Evolutionary conservation across 495 filamentous ascomycete genomes (phyloP).

Genomic region (Neurospora sublineolata): DNA sequence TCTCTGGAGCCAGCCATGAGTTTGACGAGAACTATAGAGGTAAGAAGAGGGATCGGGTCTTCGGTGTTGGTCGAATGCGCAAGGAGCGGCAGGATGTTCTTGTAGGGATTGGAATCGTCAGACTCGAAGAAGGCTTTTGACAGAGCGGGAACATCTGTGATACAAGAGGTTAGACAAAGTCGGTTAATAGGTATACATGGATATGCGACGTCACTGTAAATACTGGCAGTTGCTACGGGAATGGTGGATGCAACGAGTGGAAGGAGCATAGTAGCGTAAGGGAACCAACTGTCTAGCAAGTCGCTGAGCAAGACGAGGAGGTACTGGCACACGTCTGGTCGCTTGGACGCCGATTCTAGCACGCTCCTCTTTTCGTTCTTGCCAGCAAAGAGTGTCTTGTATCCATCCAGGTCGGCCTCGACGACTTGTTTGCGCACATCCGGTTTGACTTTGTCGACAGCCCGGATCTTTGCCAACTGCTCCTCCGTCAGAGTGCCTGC

Average conservation of each 20-base stretch:
- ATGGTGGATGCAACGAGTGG: neutral
- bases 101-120: conserved; percentile 54
- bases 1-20: conserved; percentile 64
- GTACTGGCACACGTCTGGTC: conserved; percentile 85
- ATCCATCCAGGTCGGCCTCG: conserved; percentile 66
- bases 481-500: conserved; percentile 88
- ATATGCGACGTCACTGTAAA: neutral
- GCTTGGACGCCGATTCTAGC: conserved; percentile 64
- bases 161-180: conserved; percentile 7
- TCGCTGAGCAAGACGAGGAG: conserved; percentile 83
- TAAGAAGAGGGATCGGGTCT: conserved; percentile 79
- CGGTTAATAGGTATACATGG: neutral
- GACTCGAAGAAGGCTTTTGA: conserved; percentile 62
- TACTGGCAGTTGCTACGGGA: neutral
- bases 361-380: conserved; percentile 57
- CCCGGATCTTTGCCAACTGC: conserved; percentile 91
- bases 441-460: conserved; percentile 90
- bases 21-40: conserved; percentile 73
- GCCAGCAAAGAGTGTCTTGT: conserved; percentile 69
- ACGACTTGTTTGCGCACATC: conserved; percentile 67
- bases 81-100: conserved; percentile 75
- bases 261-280: conserved; percentile 1
- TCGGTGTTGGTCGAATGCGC: conserved; percentile 68
- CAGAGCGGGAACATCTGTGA: conserved; percentile 64
- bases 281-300: conserved; percentile 62